A percentile compares a stretch with the other conserved stretches of the same genome.
These are phyloP conservation scores for Endothia cerciana DNA, from an alignment of 2,329 filamentous ascomycete species.

Conservation along the genomic window DNA sequence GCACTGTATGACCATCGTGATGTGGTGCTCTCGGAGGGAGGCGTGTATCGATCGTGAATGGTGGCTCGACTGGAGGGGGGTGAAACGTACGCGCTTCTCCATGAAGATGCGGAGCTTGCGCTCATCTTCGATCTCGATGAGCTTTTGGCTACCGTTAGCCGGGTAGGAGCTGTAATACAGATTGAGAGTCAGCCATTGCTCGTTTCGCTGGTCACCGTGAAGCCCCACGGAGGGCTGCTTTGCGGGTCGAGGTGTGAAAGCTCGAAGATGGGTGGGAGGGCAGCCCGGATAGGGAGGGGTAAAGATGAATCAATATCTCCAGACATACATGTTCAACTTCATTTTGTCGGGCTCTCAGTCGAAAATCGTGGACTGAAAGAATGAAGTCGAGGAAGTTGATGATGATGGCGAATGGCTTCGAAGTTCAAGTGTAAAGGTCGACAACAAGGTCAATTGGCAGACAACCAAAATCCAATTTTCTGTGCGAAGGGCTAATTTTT, in stretches of 20 bases:
- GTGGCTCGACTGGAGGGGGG: conserved; percentile 24
- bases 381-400: conserved; percentile 36
- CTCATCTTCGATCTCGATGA: conserved; percentile 99
- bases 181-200: conserved; percentile 18
- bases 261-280: conserved; percentile 4
- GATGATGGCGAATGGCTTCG: conserved; percentile 27
- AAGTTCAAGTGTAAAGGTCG: conserved; percentile 21
- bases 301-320: background rate
- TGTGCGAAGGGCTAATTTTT: conserved; percentile 30
- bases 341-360: conserved; percentile 59
- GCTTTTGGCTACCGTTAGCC: conserved; percentile 99
- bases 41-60: conserved; percentile 35
- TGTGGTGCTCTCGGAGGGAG: conserved; percentile 16
- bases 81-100: conserved; percentile 82
- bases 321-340: conserved; percentile 49
- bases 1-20: conserved; percentile 7
- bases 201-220: conserved; percentile 8
- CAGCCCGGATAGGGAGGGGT: background rate
- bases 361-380: conserved; percentile 34
- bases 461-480: conserved; percentile 27
- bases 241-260: background rate
- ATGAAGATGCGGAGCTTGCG: conserved; percentile 98
- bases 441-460: conserved; percentile 17
- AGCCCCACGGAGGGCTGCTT: conserved; percentile 7
- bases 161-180: conserved; percentile 71